Percentiles rank a stretch among this genome's conserved stretches.
Conservation (phyloP, 2,329 filamentous ascomycete genomes). For the Ploettnerulaceae sp. region DNA sequence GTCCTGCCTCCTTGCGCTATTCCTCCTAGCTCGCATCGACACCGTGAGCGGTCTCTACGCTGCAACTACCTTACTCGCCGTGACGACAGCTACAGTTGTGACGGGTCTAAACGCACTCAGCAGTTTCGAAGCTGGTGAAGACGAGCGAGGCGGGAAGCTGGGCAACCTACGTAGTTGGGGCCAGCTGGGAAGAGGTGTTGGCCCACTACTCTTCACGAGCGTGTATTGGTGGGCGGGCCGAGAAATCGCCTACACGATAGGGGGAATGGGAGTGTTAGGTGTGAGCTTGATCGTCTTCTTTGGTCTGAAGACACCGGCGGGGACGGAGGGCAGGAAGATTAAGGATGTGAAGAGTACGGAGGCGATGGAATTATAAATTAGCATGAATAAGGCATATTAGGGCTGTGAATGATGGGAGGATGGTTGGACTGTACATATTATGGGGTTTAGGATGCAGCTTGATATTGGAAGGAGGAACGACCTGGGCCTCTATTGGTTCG, state of each 20-base stretch:
- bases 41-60: slow-evolving; percentile 69
- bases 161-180: slow-evolving; percentile 78
- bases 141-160: slow-evolving; percentile 79
- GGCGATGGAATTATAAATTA: slow-evolving; percentile 18
- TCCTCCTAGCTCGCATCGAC: slow-evolving; percentile 66
- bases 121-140: slow-evolving; percentile 78
- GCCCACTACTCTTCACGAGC: slow-evolving; percentile 86
- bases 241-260: slow-evolving; percentile 76
- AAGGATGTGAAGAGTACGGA: slow-evolving; percentile 22
- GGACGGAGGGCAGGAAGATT: slow-evolving; percentile 26
- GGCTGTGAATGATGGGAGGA: not conserved
- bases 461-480: too few species aligned
- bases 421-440: not conserved
- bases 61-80: slow-evolving; percentile 77
- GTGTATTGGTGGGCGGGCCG: slow-evolving; percentile 98
- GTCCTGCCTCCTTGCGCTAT: slow-evolving; percentile 73
- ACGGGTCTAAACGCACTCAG: slow-evolving; percentile 88
- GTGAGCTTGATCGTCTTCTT: slow-evolving; percentile 69
- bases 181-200: slow-evolving; percentile 81
- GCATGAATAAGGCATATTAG: not conserved
- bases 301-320: slow-evolving; percentile 50
- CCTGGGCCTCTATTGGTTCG: too few species aligned
- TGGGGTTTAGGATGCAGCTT: too few species aligned
- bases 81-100: slow-evolving; percentile 92
- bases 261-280: slow-evolving; percentile 71